Base-by-base conservation (phyloP, 2,329 filamentous ascomycete genomes). In the Nemania sp. region DNA sequence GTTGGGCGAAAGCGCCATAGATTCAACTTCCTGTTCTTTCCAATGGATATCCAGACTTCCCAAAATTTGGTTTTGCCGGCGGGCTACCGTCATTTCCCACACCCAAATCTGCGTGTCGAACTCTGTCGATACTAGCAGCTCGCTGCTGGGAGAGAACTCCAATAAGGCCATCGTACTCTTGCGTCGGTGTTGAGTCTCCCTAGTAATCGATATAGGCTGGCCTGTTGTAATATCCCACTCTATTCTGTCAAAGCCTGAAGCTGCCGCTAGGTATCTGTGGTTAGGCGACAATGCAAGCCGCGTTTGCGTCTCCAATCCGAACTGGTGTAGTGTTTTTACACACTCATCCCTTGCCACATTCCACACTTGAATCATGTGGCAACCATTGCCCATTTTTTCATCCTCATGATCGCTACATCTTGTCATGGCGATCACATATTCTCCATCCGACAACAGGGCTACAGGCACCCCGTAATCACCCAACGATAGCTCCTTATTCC, bases 161-260 rank as follows among this genome's bases (percentile, higher is more conserved):
- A 55, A 29, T 15, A 8, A 49, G 18, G 11, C 2, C 7, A 22
- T 20, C 18, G 5, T 4, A 22, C 5, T 18, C 45, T 5, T 6
- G 47, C 24, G 6, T 35, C n/a, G 51, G 27, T 5, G 1, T 11
- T 22, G 2, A 15, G 15, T 20, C 51, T 32, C 22, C 20, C 8
- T 13, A 29, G 7, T 5, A 10, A 43, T 20, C 15, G 1, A 5
- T 38, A 52, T 10, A n/a, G n/a, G 15, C 18, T 27, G 29, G 22
- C 45, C 57, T 7, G 57, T 41, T 26, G 29, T 20, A 26, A 60
- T 52, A 1, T 60, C 57, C 45, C 57, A 60, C 32, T 38, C 27
- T 11, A 43, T 3, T 8, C 0, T 45, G 24, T 15, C 4, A 11
- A 1, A 3, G 8, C 1, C 1, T 2, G 1, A 27, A 11, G 4